Base-by-base conservation (phyloP, 2,329 filamentous ascomycete genomes). In the Teratosphaeria zuluensis region DNA sequence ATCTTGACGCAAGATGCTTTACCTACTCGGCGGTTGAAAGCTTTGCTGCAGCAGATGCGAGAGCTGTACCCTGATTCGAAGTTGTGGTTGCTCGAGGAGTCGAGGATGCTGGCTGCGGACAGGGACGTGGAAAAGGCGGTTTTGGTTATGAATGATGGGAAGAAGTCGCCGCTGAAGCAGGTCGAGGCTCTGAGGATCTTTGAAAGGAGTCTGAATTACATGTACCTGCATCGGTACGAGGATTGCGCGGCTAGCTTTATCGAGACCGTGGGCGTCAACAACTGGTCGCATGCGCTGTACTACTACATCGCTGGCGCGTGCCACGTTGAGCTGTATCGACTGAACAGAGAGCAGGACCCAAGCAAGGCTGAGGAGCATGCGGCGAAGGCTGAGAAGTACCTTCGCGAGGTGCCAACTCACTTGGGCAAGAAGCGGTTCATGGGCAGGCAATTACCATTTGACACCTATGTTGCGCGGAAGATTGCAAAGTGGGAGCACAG, bases 271-370 rank as follows among this genome's bases (percentile, higher is more conserved):
- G 85, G 89, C 57, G 80, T 94, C 58, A 96, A 96, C 74, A 89
- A 89, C 66, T 97, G 94, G 94, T 92, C 87, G 58, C 90, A 91
- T 56, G 85, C 87, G 0, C 73, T 97, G 56, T 97, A 99, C 75
- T 90, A 90, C 70, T 97, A 92, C 74, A 88, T 95, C 63, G 88
- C 89, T 1, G 94, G 86, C 7, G 81, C 82, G 12, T 86, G 88
- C 0, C 86, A 95, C 64, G 75, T 97, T 1, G 90, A 94, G 67
- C 78, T 90, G 4, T 97, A 96, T 73, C 84, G 94, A 9, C 77
- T 84, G 1, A 71, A 79, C 52, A 78, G 80, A 56, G 67, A 72
- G 3, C 69, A 67, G 0, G 71, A 77, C 55, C 69, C 77, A n/a
- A 74, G 72, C 0, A 75, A 81, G 51, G 84, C 85, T 8, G 54